Percentiles rank a stretch among this genome's conserved stretches.
Conservation (phyloP, 371 early-diverging fungal species). For the Apophysomyces trapeziformis region DNA sequence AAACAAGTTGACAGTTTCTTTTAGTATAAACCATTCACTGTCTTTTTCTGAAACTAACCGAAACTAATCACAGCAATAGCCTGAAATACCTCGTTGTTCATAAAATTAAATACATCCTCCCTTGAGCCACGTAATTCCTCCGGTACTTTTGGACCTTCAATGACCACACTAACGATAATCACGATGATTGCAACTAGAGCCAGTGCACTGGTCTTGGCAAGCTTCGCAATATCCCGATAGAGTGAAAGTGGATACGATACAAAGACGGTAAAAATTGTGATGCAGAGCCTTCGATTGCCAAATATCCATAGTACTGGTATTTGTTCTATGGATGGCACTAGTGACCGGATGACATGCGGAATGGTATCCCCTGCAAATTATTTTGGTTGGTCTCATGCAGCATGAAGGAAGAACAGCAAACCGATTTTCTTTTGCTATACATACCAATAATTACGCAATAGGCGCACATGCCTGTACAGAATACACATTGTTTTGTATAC, state of each 20-base stretch:
- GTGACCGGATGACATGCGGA: conserved; percentile 72
- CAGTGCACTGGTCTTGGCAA: conserved; percentile 80
- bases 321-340: conserved; percentile 61
- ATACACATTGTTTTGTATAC: conserved; percentile 1
- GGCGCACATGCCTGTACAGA: conserved; percentile 69
- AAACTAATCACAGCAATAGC: conserved; percentile 84
- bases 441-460: conserved; percentile 79
- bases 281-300: conserved; percentile 60
- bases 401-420: background rate
- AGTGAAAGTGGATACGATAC: conserved; percentile 78
- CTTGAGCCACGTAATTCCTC: conserved; percentile 57
- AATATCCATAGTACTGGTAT: conserved; percentile 57
- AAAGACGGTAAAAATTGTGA: conserved; percentile 67
- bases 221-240: conserved; percentile 79
- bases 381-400: conserved; percentile 8
- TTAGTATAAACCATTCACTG: too few species aligned
- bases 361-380: conserved; percentile 70
- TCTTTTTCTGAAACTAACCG: conserved; percentile 47
- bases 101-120: conserved; percentile 48
- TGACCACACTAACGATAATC: conserved; percentile 70
- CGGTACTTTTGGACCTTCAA: conserved; percentile 71
- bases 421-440: background rate
- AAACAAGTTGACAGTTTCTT: too few species aligned
- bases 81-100: conserved; percentile 69
- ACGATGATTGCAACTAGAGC: conserved; percentile 76